Base-by-base conservation (phyloP, 352 stramenopile genomes). In the Plasmopara halstedii region DNA sequence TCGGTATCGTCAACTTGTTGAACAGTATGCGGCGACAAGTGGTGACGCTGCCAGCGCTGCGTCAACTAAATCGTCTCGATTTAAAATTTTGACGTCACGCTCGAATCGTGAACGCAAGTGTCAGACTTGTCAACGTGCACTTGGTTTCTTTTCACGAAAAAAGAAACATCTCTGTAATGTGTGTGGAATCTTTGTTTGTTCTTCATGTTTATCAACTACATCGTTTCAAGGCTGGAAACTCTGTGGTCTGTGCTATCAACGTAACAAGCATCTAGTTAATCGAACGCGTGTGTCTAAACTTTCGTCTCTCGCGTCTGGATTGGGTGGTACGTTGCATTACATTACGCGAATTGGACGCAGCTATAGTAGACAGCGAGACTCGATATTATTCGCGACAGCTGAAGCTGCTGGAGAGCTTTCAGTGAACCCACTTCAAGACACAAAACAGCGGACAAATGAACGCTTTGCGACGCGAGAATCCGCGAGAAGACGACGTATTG, bases 221-320 rank as follows among this genome's bases (percentile, higher is more conserved):
- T 71, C 78, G 23, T 78, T 83, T 52, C 70, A 77, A 54, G 62
- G 42, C 26, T 84, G 74, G 74, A 70, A 73, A 26, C 62, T 84
- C 29, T 87, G 74, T 20, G 60, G 50, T 4, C 55, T 78, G 27
- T 87, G 74, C 50, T 87, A 75, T 33, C 62, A 75, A 31, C 67
- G 74, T 19, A 84, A 84, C 54, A 70, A 84, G 46, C 55, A 52
- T 2, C 62, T 87, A 14, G 68, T 84, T 18, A 70, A 73, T 43
- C 67, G 74, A 23, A 73, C 70, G 40, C 61, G 66, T 10, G 58
- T 80, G 19, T 76, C 72, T 17, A 72, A 73, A 19, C 60, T 83
- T 43, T 56, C 67, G 19, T 74, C 71, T 13, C 45, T 73, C n/a
- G 51, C 54, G 6, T 62, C 64, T 1, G 64, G 56, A 2, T 14